Evolutionary conservation across 2,329 filamentous ascomycete species (phyloP), one percentile per base, ranked within the genome.

Genomic region (Xylariaceae sp.): DNA sequence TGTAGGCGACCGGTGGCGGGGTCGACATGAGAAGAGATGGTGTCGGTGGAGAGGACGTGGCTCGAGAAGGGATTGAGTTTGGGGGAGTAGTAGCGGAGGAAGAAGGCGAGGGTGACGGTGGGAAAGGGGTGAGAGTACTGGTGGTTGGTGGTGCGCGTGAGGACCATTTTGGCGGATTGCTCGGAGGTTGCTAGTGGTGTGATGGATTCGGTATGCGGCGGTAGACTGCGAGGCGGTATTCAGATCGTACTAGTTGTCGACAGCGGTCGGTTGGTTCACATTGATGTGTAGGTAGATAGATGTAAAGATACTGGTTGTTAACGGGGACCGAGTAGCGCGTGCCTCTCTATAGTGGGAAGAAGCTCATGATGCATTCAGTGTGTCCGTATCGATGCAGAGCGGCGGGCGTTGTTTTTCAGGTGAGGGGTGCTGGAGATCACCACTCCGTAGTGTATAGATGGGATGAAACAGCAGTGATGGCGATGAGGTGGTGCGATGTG

Each of bases 81-180:
- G 31, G 80, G 79, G 5, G 80, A 83, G 54, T 88, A 90, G 73
- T 94, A 94, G 60, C 89, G 88, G 45, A 94, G 86, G 73, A 93
- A 94, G 79, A 90, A 94, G 73, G 89, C 89, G 70, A 94, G 86
- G 45, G 89, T 90, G 56, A 94, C 89, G 69, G 89, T 89, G 56
- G 88, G 85, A 75, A 93, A 93, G 45, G 88, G 86, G 72, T 93
- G 90, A 59, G 85, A 80, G 78, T 92, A 91, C 64, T 80, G 82
- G 69, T 89, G 87, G 72, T 81, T 83, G 63, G 82, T 84, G 48
- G 80, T 82, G 69, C 83, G 81, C 6, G 79, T 82, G 71, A 84
- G 79, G 58, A 84, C 81, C 81, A 84, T 84, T 50, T 66, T 78
- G 65, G 58, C 22, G 42, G 31, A 19, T 7, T 28, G 17, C 13